Conservation (phyloP, 805 yeast genomes). For the Teunomyces aglyptinius region DNA sequence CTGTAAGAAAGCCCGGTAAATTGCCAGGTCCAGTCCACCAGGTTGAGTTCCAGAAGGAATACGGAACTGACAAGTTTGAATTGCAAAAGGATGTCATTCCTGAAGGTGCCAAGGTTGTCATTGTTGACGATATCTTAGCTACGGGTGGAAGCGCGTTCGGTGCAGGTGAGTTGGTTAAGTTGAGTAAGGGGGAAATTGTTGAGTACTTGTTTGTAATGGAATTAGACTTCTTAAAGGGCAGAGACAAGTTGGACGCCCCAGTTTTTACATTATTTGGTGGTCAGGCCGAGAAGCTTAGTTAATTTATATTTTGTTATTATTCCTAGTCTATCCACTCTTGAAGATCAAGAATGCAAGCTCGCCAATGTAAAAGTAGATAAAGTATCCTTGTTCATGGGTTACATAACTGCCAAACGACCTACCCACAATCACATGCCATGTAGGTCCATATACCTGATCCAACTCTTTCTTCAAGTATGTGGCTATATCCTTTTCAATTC, state of each 20-base stretch:
- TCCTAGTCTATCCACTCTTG: slow-evolving; percentile 51
- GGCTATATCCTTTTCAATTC: slow-evolving; percentile 62
- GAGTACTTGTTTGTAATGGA: slow-evolving; percentile 92
- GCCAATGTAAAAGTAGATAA: slow-evolving; percentile 69
- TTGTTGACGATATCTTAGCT: slow-evolving; percentile 96
- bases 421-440: slow-evolving; percentile 84
- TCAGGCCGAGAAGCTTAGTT: slow-evolving; percentile 54
- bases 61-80: slow-evolving; percentile 87
- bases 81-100: slow-evolving; percentile 82
- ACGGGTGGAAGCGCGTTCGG: slow-evolving; percentile 97
- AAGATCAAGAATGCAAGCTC: slow-evolving; percentile 66
- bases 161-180: slow-evolving; percentile 78
- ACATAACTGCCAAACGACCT: slow-evolving; percentile 77
- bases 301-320: not conserved
- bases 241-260: slow-evolving; percentile 81
- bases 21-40: slow-evolving; percentile 79
- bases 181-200: slow-evolving; percentile 66
- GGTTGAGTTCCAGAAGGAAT: slow-evolving; percentile 84
- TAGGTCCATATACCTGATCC: slow-evolving; percentile 62
- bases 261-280: slow-evolving; percentile 87
- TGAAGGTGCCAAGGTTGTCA: slow-evolving; percentile 73
- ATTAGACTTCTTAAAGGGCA: slow-evolving; percentile 90
- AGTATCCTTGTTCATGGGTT: slow-evolving; percentile 73
- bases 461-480: slow-evolving; percentile 61
- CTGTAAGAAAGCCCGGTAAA: slow-evolving; percentile 94